Conservation (phyloP, 140 eudicot genomes). For the Bidens hawaiensis region DNA sequence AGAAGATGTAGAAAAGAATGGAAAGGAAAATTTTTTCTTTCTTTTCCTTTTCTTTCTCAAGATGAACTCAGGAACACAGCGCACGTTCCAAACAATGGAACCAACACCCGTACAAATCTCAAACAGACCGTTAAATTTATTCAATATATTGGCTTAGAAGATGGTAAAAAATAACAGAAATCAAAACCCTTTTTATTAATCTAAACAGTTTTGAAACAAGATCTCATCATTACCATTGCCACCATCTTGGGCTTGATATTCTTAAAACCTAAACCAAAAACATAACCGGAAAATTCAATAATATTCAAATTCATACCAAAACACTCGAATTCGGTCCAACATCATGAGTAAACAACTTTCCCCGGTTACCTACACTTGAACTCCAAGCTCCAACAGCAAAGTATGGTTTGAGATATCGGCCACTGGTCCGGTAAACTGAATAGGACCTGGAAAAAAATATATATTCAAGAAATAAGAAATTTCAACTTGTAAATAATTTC, state of each 20-base stretch:
- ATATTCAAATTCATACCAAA: conserved; percentile 9
- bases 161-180: background rate
- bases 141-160: too few relatives aligned
- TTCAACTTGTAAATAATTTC: background rate
- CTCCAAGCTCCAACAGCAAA: conserved; percentile 78
- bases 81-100: too few relatives aligned
- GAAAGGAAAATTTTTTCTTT: too few relatives aligned
- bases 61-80: too few relatives aligned
- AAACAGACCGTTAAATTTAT: too few relatives aligned
- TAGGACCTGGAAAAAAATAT: conserved; percentile 57
- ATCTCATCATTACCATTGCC: conserved; percentile 5
- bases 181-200: conserved; percentile 7
- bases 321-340: conserved; percentile 4
- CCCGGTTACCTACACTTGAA: conserved; percentile 29
- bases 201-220: background rate
- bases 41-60: too few relatives aligned
- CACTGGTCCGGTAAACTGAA: conserved; percentile 73
- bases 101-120: too few relatives aligned
- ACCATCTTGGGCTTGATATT: conserved; percentile 1
- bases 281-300: background rate
- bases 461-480: background rate
- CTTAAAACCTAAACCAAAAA: conserved; percentile 9
- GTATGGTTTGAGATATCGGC: conserved; percentile 63
- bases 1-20: too few relatives aligned
- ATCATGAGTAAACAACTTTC: background rate